Evolutionary conservation across 352 stramenopile species (phyloP), one percentile per base, ranked within the genome.

Genomic region (Phytophthora lateralis): DNA sequence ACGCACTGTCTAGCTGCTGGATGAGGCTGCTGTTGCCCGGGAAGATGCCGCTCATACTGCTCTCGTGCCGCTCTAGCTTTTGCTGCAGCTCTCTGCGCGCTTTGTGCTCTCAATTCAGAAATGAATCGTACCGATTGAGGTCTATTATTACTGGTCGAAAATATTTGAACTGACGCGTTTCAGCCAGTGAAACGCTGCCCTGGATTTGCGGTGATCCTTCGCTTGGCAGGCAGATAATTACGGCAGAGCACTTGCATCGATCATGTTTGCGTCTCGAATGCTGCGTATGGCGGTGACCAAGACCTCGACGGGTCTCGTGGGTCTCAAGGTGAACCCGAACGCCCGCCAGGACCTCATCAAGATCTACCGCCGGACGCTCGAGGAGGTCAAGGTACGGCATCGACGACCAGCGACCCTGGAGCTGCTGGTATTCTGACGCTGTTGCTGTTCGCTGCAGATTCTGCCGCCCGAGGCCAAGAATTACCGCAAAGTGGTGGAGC

Each of bases 221-320:
- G n/a, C 39, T n/a, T 60, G 18, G 27, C 26, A 30, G 26, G 26
- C 21, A 63, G 18, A 61, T 49, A 65, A 41, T 18, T 66, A 34
- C 41, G 52, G 55, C 39, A 61, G 11, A 60, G 43, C 42, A 21
- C 37, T 43, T 55, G 50, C 18, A 69, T 53, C 47, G 26, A 84
- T 47, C 48, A 95, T 95, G 86, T 93, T 88, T 75, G 84, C 82
- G 58, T 88, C 86, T 39, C 82, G 84, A 68, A 73, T 91, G 73
- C 73, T 95, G 66, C 80, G 79, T 47, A 92, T 93, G 83, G 84
- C 85, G 48, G 85, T 93, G 69, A 89, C 74, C 55, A 96, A 96
- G 81, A 94, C 85, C 50, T 80, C 85, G 60, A 96, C 88, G 71
- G 88, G 88, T 57, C 73, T 96, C 69, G 85, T 94, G 46, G 88